Evolutionary conservation across 2,329 filamentous ascomycete genomes (phyloP).

Genomic region (Fusarium humuli): DNA sequence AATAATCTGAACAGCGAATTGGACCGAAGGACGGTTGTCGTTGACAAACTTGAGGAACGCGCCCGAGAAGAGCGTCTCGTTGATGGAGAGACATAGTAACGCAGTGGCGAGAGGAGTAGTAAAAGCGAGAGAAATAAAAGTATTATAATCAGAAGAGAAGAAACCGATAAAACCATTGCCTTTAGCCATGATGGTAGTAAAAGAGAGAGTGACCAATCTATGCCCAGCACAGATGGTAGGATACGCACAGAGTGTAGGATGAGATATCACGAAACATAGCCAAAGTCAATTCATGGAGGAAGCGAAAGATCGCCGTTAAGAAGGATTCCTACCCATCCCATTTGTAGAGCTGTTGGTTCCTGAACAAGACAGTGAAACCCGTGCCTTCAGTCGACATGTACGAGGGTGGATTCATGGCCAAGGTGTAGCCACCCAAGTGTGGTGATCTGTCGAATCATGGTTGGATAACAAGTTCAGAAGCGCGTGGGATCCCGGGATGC

Average conservation of each 20-base stretch:
- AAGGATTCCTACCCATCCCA: not conserved
- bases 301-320: slow-evolving; percentile 8
- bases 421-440: not conserved
- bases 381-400: not conserved
- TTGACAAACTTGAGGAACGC: slow-evolving; percentile 1
- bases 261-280: not conserved
- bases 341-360: not conserved
- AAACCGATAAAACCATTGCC: slow-evolving; percentile 8
- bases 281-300: not conserved
- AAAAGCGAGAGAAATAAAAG: slow-evolving; percentile 16
- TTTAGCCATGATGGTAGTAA: not conserved
- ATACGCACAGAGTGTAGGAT: too few species aligned
- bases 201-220: not conserved
- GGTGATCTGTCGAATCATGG: not conserved
- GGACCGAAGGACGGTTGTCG: not conserved
- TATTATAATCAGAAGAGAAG: slow-evolving; percentile 21
- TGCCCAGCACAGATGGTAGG: not conserved
- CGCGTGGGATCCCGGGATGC: not conserved
- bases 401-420: not conserved
- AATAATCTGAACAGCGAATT: slow-evolving; percentile 15
- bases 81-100: slow-evolving; percentile 10
- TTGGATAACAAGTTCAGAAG: not conserved
- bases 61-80: slow-evolving; percentile 14
- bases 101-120: slow-evolving; percentile 13
- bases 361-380: slow-evolving; percentile 2